phyloP scores from a whole-genome alignment of 1,284 basidiomycete species.

The Ustilago esculenta region DNA sequence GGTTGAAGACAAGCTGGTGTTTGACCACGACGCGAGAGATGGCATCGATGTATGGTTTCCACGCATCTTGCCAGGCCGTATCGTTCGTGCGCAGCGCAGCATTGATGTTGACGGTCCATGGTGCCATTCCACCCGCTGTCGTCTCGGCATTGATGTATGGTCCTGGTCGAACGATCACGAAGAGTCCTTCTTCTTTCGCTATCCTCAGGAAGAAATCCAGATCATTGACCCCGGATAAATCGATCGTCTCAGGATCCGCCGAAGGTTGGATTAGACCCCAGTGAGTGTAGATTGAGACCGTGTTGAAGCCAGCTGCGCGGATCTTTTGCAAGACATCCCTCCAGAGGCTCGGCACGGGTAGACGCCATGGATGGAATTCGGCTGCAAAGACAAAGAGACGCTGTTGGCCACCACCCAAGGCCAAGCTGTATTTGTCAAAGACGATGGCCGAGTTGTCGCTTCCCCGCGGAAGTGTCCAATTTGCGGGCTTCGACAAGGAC shows the following conservation, averaged over 20 bases:
- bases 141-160: constrained; percentile 78
- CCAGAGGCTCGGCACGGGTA: constrained; percentile 82
- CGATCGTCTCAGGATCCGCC: constrained; percentile 73
- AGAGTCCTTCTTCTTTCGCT: constrained; percentile 73
- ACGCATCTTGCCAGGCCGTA: constrained; percentile 75
- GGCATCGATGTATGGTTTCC: constrained; percentile 76
- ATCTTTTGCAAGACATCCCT: constrained; percentile 82
- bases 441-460: constrained; percentile 43
- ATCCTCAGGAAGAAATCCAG: constrained; percentile 74
- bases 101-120: constrained; percentile 77
- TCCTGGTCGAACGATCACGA: constrained; percentile 75
- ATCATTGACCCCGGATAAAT: constrained; percentile 77
- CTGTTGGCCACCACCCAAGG: constrained; percentile 30
- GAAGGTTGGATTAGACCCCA: constrained; percentile 80
- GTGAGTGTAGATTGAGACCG: constrained; percentile 64
- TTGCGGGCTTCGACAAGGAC: neutral
- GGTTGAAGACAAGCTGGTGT: constrained; percentile 73
- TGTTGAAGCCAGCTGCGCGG: constrained; percentile 81
- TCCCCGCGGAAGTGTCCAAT: constrained; percentile 25
- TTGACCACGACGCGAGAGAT: constrained; percentile 74
- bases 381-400: constrained; percentile 36
- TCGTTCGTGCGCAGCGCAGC: constrained; percentile 76
- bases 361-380: constrained; percentile 83
- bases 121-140: constrained; percentile 77
- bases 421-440: constrained; percentile 47